Percentiles rank a stretch among this genome's conserved stretches.
Evolutionary conservation across 108 stramenopile species (phyloP).

Genomic region (Cyclotella sp.): DNA sequence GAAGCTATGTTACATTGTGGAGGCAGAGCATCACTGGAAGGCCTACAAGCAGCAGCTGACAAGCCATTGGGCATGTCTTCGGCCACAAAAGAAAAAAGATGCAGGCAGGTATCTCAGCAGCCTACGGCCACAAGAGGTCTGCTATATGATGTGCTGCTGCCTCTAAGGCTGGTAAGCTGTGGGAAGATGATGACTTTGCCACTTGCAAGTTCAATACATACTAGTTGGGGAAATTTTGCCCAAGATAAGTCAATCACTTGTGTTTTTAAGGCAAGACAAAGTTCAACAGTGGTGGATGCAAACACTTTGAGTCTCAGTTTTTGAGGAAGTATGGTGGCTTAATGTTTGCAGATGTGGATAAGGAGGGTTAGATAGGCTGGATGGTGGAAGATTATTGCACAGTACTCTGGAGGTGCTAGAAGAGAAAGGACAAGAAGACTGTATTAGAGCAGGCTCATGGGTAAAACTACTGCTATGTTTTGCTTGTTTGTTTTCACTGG

Average conservation of each 20-base stretch:
- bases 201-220: constrained; percentile 3
- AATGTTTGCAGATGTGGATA: too few relatives aligned
- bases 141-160: not conserved
- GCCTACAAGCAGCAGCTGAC: too few relatives aligned
- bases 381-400: not conserved
- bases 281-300: not conserved
- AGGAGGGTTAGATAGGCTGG: not conserved
- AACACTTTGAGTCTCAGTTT: not conserved
- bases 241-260: not conserved
- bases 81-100: too few relatives aligned
- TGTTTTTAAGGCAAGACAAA: constrained; percentile 8
- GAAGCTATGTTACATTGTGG: constrained; percentile 9
- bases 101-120: not conserved
- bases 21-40: too few relatives aligned
- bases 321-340: too few relatives aligned
- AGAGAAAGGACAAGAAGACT: not conserved
- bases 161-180: not conserved
- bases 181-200: constrained; percentile 18
- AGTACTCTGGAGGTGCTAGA: not conserved
- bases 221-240: not conserved
- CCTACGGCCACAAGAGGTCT: not conserved
- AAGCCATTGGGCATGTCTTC: not conserved
- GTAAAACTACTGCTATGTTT: not conserved
- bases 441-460: not conserved
- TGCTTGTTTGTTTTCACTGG: too few relatives aligned